phyloP scores from a whole-genome alignment of 2,329 filamentous ascomycete species.

The Hawksworthiomyces lignivorus region DNA sequence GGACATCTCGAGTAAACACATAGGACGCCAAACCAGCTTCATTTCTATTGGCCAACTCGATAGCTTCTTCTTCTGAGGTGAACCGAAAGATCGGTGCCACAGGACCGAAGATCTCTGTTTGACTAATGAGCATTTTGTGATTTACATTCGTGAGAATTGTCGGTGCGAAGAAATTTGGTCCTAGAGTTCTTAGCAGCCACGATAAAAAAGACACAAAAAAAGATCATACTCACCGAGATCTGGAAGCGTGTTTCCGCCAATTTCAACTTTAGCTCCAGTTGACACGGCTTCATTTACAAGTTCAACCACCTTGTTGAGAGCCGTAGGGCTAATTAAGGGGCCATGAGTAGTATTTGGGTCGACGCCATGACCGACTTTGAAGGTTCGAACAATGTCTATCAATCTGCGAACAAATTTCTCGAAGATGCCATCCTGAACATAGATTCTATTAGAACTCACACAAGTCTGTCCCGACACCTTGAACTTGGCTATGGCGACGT shows the following conservation, averaged over 20 bases:
- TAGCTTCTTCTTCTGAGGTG: slow-evolving; percentile 77
- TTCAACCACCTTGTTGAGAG: too few relatives aligned
- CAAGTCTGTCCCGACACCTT: slow-evolving; percentile 90
- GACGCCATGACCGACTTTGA: slow-evolving; percentile 71
- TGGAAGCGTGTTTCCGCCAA: too few relatives aligned
- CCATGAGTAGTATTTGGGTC: slow-evolving; percentile 65
- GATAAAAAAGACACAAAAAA: too few relatives aligned
- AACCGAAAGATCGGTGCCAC: slow-evolving; percentile 86
- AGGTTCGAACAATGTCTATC: slow-evolving; percentile 60
- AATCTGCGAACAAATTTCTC: slow-evolving; percentile 63
- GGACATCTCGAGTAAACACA: slow-evolving; percentile 67
- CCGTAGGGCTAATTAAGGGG: slow-evolving; percentile 77
- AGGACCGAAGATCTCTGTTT: slow-evolving; percentile 90
- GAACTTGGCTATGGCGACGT: slow-evolving; percentile 83
- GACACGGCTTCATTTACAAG: too few relatives aligned
- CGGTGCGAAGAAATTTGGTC: too few relatives aligned
- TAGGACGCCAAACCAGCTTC: slow-evolving; percentile 88
- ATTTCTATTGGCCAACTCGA: slow-evolving; percentile 69
- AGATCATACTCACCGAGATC: too few relatives aligned
- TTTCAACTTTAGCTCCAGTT: too few relatives aligned
- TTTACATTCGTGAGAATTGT: slow-evolving; percentile 86
- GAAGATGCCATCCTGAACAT: slow-evolving; percentile 69
- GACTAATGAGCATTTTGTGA: slow-evolving; percentile 70
- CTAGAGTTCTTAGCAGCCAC: too few relatives aligned
- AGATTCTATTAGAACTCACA: slow-evolving; percentile 78